Base-by-base conservation (phyloP, 2,329 filamentous ascomycete genomes). In the Nemania sp. region DNA sequence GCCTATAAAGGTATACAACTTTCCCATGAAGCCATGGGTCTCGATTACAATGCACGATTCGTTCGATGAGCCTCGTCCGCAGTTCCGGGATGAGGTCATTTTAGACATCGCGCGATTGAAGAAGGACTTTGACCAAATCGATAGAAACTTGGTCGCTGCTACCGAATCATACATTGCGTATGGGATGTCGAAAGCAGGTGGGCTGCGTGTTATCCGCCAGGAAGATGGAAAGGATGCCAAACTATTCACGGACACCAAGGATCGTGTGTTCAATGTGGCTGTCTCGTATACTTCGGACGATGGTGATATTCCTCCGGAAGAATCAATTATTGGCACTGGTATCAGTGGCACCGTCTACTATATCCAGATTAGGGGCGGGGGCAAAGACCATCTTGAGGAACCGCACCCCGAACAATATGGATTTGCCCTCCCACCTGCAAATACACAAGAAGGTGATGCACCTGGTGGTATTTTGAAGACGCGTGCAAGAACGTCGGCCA, bases 271-370 rank as follows among this genome's bases (percentile, higher is more conserved):
- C 81, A 97, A 95, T 73, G 89, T 99, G 20, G 86, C 92, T 68
- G 86, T 97, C 66, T 96, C 91, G 56, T 86, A 87, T 20, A 87
- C 86, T 4, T 81, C 85, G 3, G 74, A 82, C 35, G 84, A 87
- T 43, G 79, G 83, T 43, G 77, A 80, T 17, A 76, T 79, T 18
- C 77, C 82, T 18, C 86, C 88, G 39, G 86, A 88, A 55, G 92
- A 99, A 74, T 87, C 90, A 48, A 89, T 98, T 55, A 88, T 99
- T 57, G 94, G 91, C 42, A 98, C 95, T 58, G 94, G 94, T 60
- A 89, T 97, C 68, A 96, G 94, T 71, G 96, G 95, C 46, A 91
- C 93, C 10, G 92, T 98, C n/a, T 97, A 98, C 79, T 99, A 95
- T 90, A 88, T 92, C 11, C 84, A 90, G 72, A 86, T 96, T 67